A percentile compares a stretch with the other conserved stretches of the same genome.
Conservation (phyloP, 1,139 yeast genomes). For the Candida gigantensis region DNA sequence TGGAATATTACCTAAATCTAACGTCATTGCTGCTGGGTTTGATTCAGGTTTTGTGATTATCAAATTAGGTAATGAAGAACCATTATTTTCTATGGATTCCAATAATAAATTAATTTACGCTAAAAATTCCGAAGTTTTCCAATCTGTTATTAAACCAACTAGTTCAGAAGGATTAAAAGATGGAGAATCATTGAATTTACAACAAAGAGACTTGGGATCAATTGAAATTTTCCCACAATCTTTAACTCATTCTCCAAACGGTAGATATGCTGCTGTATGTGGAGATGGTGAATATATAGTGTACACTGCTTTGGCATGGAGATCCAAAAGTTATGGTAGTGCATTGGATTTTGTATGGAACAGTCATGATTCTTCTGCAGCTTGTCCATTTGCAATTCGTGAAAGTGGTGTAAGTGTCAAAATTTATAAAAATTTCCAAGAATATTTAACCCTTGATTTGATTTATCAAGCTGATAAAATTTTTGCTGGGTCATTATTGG, state of each 20-base stretch:
- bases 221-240: slow-evolving; percentile 91
- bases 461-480: slow-evolving; percentile 77
- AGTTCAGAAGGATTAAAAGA: slow-evolving; percentile 67
- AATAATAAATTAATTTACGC: slow-evolving; percentile 91
- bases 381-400: slow-evolving; percentile 82
- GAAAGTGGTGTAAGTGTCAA: slow-evolving; percentile 67
- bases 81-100: slow-evolving; percentile 89
- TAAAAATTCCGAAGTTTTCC: slow-evolving; percentile 86
- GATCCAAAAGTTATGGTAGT: slow-evolving; percentile 89
- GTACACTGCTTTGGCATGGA: slow-evolving; percentile 97
- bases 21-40: slow-evolving; percentile 86
- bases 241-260: slow-evolving; percentile 91
- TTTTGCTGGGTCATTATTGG: slow-evolving; percentile 83
- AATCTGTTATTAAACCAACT: slow-evolving; percentile 74
- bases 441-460: slow-evolving; percentile 64
- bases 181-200: slow-evolving; percentile 75
- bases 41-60: slow-evolving; percentile 90
- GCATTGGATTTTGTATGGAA: slow-evolving; percentile 93
- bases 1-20: slow-evolving; percentile 72
- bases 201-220: slow-evolving; percentile 85
- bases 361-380: slow-evolving; percentile 67
- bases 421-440: slow-evolving; percentile 82
- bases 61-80: slow-evolving; percentile 91
- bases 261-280: slow-evolving; percentile 93
- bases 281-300: slow-evolving; percentile 98